phyloP scores from a whole-genome alignment of 257 asterid species.

The Solanum stenotomum region DNA sequence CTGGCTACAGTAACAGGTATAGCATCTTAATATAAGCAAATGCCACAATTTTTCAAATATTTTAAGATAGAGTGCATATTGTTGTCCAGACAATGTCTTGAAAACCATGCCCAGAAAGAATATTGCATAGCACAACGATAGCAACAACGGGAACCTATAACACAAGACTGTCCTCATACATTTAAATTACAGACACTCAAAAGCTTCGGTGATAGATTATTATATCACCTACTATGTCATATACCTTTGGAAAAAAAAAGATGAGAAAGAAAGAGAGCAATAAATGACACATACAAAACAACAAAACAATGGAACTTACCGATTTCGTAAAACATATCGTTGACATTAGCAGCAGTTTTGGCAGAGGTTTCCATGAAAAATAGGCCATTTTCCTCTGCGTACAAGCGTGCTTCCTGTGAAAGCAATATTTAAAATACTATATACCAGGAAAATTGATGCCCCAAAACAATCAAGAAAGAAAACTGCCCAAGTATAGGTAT shows the following conservation, averaged over 20 bases:
- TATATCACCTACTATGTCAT: not conserved
- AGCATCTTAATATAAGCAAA: not conserved
- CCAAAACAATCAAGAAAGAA: not conserved
- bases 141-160: not conserved
- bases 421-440: not conserved
- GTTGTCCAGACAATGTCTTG: not conserved
- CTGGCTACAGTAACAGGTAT: not conserved
- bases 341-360: slow-evolving; percentile 64
- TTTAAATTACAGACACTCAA: not conserved
- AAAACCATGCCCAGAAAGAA: not conserved
- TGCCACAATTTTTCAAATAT: not conserved
- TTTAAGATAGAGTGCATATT: not conserved
- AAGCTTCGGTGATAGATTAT: not conserved
- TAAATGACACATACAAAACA: not conserved
- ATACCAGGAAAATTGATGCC: not conserved
- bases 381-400: slow-evolving; percentile 72
- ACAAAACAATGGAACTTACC: slow-evolving; percentile 17
- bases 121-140: not conserved
- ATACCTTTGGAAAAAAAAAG: not conserved
- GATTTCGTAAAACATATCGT: slow-evolving; percentile 62
- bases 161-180: not conserved
- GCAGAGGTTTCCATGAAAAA: slow-evolving; percentile 80
- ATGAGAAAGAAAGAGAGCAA: not conserved
- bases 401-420: slow-evolving; percentile 53
- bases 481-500: not conserved